Evolutionary conservation across 768 basidiomycete species (phyloP), one percentile per base, ranked within the genome.

Genomic region (Tylopilus plumbeoviolaceoides): DNA sequence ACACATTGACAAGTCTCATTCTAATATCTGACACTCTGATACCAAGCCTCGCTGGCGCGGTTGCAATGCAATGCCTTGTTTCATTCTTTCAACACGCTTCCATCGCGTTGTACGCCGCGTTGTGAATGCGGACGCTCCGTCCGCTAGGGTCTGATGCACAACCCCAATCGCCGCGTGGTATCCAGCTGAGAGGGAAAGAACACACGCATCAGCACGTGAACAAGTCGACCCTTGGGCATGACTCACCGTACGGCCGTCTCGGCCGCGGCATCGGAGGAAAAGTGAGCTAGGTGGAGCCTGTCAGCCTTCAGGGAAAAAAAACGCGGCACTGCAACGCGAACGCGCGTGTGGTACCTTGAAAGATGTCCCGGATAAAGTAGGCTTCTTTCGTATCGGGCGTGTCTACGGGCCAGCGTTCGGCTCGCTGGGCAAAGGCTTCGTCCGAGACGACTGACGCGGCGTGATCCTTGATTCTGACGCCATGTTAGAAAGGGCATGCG

Each of bases 371-470:
- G 65, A 98, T 89, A 61, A 80, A 84, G 72, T 95, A 98, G 0
- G 91, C 97, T 72, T 99, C 97, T 70, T 98, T 98, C 21, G 97
- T 98, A 59, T 94, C 91, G 6, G 97, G 95, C 0, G 87, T 85
- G 61, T 85, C 87, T 53, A 79, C 70, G 10, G 86, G 70, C 85
- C 87, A 99, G 51, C 91, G 82, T 64, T 88, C 79, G 5, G 75
- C 76, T 7, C 87, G 79, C 59, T 83, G 79, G 20, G 81, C 80
- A 61, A 95, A 89, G 33, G 77, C 78, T 53, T 90, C 92, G 69
- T 98, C 94, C 12, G 90, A 84, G 48, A 99, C 82, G 33, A 77
- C 68, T 1, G 76, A 60, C 30, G 77, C 86, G 11, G 95, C 89
- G 63, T 95, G 84, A 52, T 85, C 87, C 75, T 99, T 99, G 54